Base-by-base conservation (phyloP, 257 asterid genomes). In the Paraleonurus japonicus region DNA sequence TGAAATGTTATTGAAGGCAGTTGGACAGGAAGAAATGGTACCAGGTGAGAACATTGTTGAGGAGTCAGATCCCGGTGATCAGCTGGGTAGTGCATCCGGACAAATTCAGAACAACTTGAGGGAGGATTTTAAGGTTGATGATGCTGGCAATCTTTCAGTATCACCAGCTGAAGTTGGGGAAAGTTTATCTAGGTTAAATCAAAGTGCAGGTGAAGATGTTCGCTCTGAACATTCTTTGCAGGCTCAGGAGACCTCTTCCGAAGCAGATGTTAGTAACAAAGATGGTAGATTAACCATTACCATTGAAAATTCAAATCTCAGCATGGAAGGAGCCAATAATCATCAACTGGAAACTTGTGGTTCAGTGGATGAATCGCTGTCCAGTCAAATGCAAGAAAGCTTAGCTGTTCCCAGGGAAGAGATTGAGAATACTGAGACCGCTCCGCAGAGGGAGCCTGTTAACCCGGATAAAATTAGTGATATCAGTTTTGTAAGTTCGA, bases 1-100 rank as follows among this genome's bases (percentile, higher is more conserved):
- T 81, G 99, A 95, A 80, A 92, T 95, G 98, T 63, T 95, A 64
- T 76, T 95, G 78, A 92, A 95, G 75, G 88, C 99, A 1, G 98
- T 92, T 84, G 92, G 98, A 30, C 99, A 92, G 84, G 98, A 92
- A 80, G 98, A 90, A 75, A 83, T 85, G 88, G 79, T 81, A 65
- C 88, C 81, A 73, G 95, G 77, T 73, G 96, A 87, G 72, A 80
- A 85, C 67, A 73, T 75, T 54, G 67, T 81, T 10, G 81, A 74
- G 69, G 86, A 84, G 64, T 83, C 94, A 48, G 84, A 77, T 70
- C 81, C 82, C 53, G 83, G 74, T 65, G 79, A 80, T 78, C 87
- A 80, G 73, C 72, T 76, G 39, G 88, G 84, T 73, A 76, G 78
- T 75, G 65, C 85, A 32, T 61, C 80, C 39, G 51, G 67, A 63